These are phyloP conservation scores for Brasenia schreberi DNA, from an alignment of 164 flowering plant species.

Conservation along the genomic window DNA sequence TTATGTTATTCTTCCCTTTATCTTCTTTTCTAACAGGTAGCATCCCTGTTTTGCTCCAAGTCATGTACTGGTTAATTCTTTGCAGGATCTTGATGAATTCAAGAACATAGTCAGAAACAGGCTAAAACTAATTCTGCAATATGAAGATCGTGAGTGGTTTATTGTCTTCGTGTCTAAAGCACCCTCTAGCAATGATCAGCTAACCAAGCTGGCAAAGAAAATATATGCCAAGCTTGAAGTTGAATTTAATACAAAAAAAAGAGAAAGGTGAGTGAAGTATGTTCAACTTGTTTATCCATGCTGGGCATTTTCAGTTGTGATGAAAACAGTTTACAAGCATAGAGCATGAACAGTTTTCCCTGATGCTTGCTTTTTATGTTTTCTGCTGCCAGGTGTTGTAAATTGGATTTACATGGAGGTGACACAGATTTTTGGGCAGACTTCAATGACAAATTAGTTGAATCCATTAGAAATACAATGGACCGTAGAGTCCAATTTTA, in stretches of 20 bases:
- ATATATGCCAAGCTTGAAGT: conserved; percentile 92
- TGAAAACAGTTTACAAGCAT: too few species aligned
- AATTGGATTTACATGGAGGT: conserved; percentile 66
- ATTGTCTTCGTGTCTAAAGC: conserved; percentile 91
- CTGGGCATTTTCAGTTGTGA: too few species aligned
- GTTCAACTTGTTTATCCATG: too few species aligned
- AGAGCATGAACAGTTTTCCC: too few species aligned
- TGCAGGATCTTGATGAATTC: conserved; percentile 97
- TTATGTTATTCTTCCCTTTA: conserved; percentile 4
- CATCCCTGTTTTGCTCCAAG: conserved; percentile 3
- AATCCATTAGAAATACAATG: conserved; percentile 75
- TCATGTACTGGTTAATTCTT: too few species aligned
- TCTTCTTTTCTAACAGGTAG: background rate
- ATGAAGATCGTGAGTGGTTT: conserved; percentile 96
- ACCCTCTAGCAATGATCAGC: conserved; percentile 77
- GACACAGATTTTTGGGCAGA: conserved; percentile 94
- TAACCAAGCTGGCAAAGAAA: conserved; percentile 72
- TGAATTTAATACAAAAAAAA: conserved; percentile 87
- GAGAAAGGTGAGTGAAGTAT: conserved; percentile 50
- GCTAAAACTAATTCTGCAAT: conserved; percentile 79
- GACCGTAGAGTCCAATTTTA: conserved; percentile 91
- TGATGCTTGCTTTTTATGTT: too few species aligned
- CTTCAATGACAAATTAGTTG: conserved; percentile 73
- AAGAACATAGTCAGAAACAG: conserved; percentile 92
- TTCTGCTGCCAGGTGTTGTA: conserved; percentile 62